Conservation (phyloP, 2,329 filamentous ascomycete species). For the Nakataea oryzae region DNA sequence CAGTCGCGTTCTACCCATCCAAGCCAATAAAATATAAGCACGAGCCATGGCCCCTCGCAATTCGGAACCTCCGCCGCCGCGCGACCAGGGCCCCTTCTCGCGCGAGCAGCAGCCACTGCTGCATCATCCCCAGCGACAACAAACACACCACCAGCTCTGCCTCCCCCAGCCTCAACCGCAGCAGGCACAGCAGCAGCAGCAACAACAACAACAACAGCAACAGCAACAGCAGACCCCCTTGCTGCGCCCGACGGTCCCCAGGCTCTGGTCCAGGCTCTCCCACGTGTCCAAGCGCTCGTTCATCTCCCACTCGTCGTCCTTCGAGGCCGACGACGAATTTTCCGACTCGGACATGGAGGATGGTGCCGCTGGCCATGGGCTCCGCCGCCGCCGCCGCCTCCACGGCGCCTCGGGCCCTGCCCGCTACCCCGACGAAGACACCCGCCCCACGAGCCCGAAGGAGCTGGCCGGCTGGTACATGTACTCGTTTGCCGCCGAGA, state of each 20-base stretch:
- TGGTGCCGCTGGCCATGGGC: slow-evolving; percentile 14
- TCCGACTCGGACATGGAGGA: slow-evolving; percentile 29
- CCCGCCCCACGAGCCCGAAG: slow-evolving; percentile 72
- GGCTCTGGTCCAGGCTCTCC: slow-evolving; percentile 38
- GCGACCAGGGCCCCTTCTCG: not conserved
- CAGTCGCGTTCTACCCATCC: too few species aligned
- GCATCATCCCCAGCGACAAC: not conserved
- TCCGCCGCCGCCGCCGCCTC: not conserved
- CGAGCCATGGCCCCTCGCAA: slow-evolving; percentile 4
- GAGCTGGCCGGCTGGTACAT: slow-evolving; percentile 93
- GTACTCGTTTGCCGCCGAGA: slow-evolving; percentile 93
- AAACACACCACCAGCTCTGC: not conserved
- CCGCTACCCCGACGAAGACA: slow-evolving; percentile 75
- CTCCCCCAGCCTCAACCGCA: slow-evolving; percentile 6
- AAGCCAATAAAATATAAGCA: not conserved
- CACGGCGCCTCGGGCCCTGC: slow-evolving; percentile 9
- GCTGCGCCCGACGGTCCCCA: slow-evolving; percentile 26
- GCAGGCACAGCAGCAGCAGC: slow-evolving; percentile 17
- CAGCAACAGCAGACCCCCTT: slow-evolving; percentile 14
- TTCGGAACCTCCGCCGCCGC: slow-evolving; percentile 1
- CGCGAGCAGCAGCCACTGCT: not conserved
- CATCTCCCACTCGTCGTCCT: slow-evolving; percentile 50
- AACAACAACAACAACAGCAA: slow-evolving; percentile 17
- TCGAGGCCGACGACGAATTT: slow-evolving; percentile 61
- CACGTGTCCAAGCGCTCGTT: slow-evolving; percentile 44